phyloP scores from a whole-genome alignment of 495 filamentous ascomycete species.

The Trichoderma gamsii region DNA sequence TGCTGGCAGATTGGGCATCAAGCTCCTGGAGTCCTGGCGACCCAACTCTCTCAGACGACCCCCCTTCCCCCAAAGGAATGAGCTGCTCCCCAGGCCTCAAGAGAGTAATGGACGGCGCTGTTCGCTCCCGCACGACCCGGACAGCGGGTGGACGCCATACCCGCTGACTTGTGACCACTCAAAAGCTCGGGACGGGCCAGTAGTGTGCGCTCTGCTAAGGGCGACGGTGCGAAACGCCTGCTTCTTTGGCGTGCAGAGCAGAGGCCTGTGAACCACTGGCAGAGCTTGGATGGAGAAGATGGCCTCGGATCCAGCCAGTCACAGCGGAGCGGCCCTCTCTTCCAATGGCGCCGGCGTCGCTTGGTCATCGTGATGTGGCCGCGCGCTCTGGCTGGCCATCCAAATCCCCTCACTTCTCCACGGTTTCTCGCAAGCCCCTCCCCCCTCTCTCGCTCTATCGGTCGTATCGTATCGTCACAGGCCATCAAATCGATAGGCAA shows the following conservation, averaged over 20 bases:
- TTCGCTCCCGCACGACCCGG: conserved; percentile 10
- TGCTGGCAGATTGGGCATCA: conserved; percentile 5
- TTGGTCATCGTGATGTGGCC: background rate
- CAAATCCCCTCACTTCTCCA: background rate
- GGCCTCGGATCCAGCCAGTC: background rate
- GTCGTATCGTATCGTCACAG: conserved; percentile 6
- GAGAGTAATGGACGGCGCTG: background rate
- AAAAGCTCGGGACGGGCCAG: conserved; percentile 12
- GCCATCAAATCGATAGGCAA: conserved; percentile 9
- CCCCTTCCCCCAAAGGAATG: background rate
- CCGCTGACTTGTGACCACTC: conserved; percentile 11
- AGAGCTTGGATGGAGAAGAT: conserved; percentile 3
- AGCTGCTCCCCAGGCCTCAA: background rate
- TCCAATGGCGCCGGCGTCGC: background rate
- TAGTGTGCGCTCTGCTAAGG: conserved; percentile 1
- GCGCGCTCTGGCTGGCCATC: background rate
- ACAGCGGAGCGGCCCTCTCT: background rate
- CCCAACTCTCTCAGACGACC: conserved; percentile 12
- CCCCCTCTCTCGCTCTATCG: conserved; percentile 3
- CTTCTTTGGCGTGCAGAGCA: background rate
- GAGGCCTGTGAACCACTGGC: background rate
- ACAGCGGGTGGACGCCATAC: conserved; percentile 4
- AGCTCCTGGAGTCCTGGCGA: background rate
- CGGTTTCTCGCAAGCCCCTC: background rate
- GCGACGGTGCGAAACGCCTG: conserved; percentile 1